phyloP scores from a whole-genome alignment of 1,284 basidiomycete genomes.

The Cutaneotrichosporon daszewskae region DNA sequence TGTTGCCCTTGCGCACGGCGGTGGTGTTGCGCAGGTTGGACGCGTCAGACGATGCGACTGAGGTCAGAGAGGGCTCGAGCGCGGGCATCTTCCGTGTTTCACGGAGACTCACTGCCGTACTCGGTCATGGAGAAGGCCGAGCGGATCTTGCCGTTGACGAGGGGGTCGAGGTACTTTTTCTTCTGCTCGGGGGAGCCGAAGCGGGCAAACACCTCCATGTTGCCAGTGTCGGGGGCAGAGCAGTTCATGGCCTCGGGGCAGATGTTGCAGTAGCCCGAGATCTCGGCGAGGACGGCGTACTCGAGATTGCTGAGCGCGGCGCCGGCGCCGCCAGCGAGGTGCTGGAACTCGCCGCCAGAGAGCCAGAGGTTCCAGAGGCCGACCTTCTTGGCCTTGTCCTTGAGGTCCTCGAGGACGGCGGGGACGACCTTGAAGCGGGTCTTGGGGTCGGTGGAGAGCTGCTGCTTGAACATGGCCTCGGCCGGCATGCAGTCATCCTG shows the following conservation, averaged over 20 bases:
- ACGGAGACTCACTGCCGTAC: slow-evolving; percentile 61
- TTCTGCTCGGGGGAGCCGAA: slow-evolving; percentile 88
- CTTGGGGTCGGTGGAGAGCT: slow-evolving; percentile 69
- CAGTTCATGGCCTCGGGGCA: slow-evolving; percentile 87
- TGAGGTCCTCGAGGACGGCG: slow-evolving; percentile 75
- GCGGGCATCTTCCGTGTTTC: background rate
- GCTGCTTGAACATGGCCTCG: slow-evolving; percentile 68
- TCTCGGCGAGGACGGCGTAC: slow-evolving; percentile 95
- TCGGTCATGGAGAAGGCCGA: slow-evolving; percentile 96
- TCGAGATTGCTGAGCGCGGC: slow-evolving; percentile 84
- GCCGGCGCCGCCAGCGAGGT: slow-evolving; percentile 56
- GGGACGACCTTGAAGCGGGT: slow-evolving; percentile 80
- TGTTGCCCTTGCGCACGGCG: slow-evolving; percentile 66
- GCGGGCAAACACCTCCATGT: slow-evolving; percentile 95
- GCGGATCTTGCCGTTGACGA: slow-evolving; percentile 87
- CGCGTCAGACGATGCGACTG: slow-evolving; percentile 91
- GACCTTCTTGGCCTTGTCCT: slow-evolving; percentile 74
- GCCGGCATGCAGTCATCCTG: slow-evolving; percentile 86
- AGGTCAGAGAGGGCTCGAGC: background rate
- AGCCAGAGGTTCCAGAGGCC: slow-evolving; percentile 98
- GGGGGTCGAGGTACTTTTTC: slow-evolving; percentile 78
- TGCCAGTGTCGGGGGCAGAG: slow-evolving; percentile 90
- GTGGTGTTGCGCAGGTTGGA: slow-evolving; percentile 92
- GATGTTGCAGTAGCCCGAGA: slow-evolving; percentile 76
- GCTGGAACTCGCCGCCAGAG: slow-evolving; percentile 85